phyloP scores from a whole-genome alignment of 805 yeast species.

The Teunomyces atbi region DNA sequence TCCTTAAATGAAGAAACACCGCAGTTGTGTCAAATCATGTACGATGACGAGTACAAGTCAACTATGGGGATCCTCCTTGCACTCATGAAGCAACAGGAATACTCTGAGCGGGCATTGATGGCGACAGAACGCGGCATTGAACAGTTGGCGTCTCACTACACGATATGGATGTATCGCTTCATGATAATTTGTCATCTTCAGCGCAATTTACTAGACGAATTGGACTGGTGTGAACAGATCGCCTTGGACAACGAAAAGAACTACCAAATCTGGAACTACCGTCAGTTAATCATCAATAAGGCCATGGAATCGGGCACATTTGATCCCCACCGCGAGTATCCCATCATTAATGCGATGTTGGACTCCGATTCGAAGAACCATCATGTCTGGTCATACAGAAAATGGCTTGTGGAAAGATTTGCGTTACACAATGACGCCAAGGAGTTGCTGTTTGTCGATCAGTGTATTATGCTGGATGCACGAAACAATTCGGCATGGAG shows the following conservation, averaged over 20 bases:
- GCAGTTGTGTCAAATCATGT: slow-evolving; percentile 63
- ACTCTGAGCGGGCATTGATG: slow-evolving; percentile 66
- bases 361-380: slow-evolving; percentile 84
- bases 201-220: slow-evolving; percentile 48
- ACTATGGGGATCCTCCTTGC: slow-evolving; percentile 63
- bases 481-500: slow-evolving; percentile 94
- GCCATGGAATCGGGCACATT: slow-evolving; percentile 25
- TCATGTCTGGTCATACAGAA: slow-evolving; percentile 93
- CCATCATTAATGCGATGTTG: slow-evolving; percentile 65
- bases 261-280: slow-evolving; percentile 96
- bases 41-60: slow-evolving; percentile 66
- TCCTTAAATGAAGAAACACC: slow-evolving; percentile 41
- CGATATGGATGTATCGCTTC: slow-evolving; percentile 77
- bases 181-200: slow-evolving; percentile 45
- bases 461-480: slow-evolving; percentile 57
- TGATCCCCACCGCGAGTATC: slow-evolving; percentile 55
- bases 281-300: slow-evolving; percentile 59
- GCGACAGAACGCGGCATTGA: slow-evolving; percentile 64
- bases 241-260: slow-evolving; percentile 81
- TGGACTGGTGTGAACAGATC: slow-evolving; percentile 75
- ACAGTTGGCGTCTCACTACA: slow-evolving; percentile 84
- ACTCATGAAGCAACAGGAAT: slow-evolving; percentile 56
- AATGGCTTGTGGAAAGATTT: slow-evolving; percentile 72
- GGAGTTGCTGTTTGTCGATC: slow-evolving; percentile 54
- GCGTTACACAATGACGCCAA: slow-evolving; percentile 39